A percentile compares a stretch with the other conserved stretches of the same genome.
Evolutionary conservation across 2,329 filamentous ascomycete genomes (phyloP).

Genomic region (Pseudogymnoascus sp.): DNA sequence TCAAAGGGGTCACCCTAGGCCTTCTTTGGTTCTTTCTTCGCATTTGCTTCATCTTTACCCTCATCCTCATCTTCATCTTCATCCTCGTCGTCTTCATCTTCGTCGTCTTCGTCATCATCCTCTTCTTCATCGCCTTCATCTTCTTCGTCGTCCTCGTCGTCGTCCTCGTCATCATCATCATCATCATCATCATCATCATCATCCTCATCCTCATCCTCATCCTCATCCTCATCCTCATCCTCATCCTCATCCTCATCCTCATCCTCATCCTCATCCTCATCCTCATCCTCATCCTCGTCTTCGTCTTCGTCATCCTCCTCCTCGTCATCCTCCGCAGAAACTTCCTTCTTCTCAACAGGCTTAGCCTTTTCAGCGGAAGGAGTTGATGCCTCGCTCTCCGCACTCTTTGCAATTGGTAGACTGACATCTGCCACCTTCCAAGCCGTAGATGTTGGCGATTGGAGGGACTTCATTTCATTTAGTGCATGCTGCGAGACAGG

Average conservation of each 20-base stretch:
- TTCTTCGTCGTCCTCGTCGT: background rate
- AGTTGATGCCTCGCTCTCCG: background rate
- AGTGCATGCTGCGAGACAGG: background rate
- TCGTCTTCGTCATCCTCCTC: conserved; percentile 14
- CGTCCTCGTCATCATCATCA: conserved; percentile 18
- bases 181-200: background rate
- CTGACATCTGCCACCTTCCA: conserved; percentile 19
- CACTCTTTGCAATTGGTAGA: background rate
- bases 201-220: background rate
- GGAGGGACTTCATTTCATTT: conserved; percentile 14
- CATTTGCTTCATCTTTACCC: conserved; percentile 26
- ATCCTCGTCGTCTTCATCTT: background rate
- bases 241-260: background rate
- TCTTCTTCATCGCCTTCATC: background rate
- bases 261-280: background rate
- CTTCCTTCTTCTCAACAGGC: conserved; percentile 21
- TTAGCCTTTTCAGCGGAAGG: conserved; percentile 17
- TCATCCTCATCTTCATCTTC: conserved; percentile 29
- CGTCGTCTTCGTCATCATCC: background rate
- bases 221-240: background rate
- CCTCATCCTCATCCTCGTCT: background rate
- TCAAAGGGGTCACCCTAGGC: conserved; percentile 27
- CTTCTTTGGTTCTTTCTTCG: conserved; percentile 30
- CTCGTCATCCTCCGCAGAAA: conserved; percentile 26
- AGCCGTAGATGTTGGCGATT: conserved; percentile 24